A percentile compares a stretch with the other conserved stretches of the same genome.
Evolutionary conservation across 1,284 basidiomycete species (phyloP).

Genomic region (Trichosporon sp.): DNA sequence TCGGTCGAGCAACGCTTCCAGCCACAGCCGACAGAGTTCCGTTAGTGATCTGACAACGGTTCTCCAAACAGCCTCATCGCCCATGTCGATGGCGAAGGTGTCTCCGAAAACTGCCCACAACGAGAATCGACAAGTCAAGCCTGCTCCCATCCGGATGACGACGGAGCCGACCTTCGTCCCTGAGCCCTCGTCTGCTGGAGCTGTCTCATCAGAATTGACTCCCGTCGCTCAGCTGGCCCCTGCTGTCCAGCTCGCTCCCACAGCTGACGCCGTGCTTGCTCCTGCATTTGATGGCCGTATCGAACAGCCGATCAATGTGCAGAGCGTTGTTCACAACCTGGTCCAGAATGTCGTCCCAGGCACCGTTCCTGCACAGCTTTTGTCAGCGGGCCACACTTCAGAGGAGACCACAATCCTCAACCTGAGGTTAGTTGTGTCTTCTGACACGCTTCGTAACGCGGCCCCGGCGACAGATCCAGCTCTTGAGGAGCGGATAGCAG

Average conservation of each 20-base stretch:
- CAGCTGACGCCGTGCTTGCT: neutral
- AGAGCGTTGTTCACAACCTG: neutral
- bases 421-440: neutral
- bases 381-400: neutral
- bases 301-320: neutral
- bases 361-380: neutral
- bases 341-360: neutral
- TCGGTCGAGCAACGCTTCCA: neutral
- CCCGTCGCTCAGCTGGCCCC: neutral
- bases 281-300: neutral
- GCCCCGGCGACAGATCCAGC: neutral
- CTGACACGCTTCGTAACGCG: neutral
- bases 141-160: neutral
- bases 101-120: neutral
- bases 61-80: constrained; percentile 5
- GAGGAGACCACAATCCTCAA: constrained; percentile 12
- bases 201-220: neutral
- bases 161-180: neutral
- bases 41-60: constrained; percentile 14
- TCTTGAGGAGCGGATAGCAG: constrained; percentile 11
- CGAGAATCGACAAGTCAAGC: neutral
- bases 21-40: neutral
- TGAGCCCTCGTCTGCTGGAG: neutral
- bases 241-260: neutral
- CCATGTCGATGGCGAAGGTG: neutral